Base-by-base conservation (phyloP, 2,329 filamentous ascomycete species). In the Ophiostoma angusticollis region DNA sequence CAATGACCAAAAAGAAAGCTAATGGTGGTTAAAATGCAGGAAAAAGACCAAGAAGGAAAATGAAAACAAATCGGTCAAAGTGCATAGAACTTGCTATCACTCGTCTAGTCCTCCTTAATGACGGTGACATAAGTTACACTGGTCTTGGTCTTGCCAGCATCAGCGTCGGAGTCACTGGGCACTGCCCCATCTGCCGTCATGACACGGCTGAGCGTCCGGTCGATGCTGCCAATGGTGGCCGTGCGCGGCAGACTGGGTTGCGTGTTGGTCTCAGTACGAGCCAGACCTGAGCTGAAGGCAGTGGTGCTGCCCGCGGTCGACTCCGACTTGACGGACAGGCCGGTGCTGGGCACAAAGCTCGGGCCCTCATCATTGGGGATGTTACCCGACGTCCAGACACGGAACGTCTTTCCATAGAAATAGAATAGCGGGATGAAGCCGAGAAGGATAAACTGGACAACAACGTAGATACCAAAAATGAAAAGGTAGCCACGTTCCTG, bases 401-500 rank as follows among this genome's bases (percentile, higher is more conserved):
- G 44, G 12, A 56, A 37, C 31, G 31, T 44, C 43, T 50, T 49
- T 14, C 51, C 51, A 19, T 40, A 50, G 23, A 50, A 51, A 35
- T 47, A 56, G 23, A 58, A 47, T 1, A 46, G 18, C 0, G 53
- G 51, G 14, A 58, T 41, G 5, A 53, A 48, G 8, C 56, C 40
- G 4, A 48, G 47, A 3, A 54, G 33, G 4, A 55, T 47, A 30
- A 55, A 52, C 30, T 56, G 49, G 13, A 50, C 45, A 39, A 51
- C 55, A 18, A 50, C 50, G 24, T 55, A 56, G 12, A 57, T 47
- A 5, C 47, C 48, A 25, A 56, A 56, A 0, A 50, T 52, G 9
- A 45, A 44, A 3, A 56, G 35, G 9, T 52, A 39, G 0, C 55
- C 55, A 24, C 48, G 45, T 17, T 54, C 45, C 9, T 51, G 45